These are phyloP conservation scores for Quaeritorhiza haematococci DNA, from an alignment of 371 early-diverging fungal species.

Conservation along the genomic window DNA sequence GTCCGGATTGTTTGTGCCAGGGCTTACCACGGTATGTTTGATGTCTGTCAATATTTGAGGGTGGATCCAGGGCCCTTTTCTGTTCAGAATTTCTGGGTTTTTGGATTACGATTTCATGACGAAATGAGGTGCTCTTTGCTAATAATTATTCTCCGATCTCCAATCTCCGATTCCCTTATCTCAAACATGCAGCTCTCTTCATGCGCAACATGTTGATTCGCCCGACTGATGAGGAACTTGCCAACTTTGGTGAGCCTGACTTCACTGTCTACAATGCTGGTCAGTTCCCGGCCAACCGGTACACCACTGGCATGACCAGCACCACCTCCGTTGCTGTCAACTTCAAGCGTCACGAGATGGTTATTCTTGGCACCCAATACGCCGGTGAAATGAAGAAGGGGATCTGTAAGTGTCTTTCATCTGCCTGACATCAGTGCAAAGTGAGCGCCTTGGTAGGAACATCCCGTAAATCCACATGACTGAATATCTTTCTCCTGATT, in stretches of 20 bases:
- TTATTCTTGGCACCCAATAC: conserved; percentile 95
- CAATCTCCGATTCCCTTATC: too few relatives aligned
- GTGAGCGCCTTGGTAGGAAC: conserved; percentile 35
- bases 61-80: too few relatives aligned
- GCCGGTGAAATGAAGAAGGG: conserved; percentile 99
- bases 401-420: conserved; percentile 20
- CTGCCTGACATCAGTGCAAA: too few relatives aligned
- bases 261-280: conserved; percentile 92
- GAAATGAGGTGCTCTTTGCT: too few relatives aligned
- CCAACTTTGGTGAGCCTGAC: conserved; percentile 86
- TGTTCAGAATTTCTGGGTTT: too few relatives aligned
- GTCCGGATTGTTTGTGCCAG: conserved; percentile 91
- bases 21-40: conserved; percentile 75
- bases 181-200: conserved; percentile 50
- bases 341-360: conserved; percentile 77
- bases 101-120: too few relatives aligned
- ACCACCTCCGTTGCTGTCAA: conserved; percentile 86
- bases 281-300: conserved; percentile 92
- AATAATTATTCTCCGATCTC: too few relatives aligned
- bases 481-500: too few relatives aligned
- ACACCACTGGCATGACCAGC: conserved; percentile 94
- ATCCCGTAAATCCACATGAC: background rate
- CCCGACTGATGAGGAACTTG: conserved; percentile 85
- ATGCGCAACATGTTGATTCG: conserved; percentile 98
- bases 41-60: too few relatives aligned